Base-by-base conservation (phyloP, 2,329 filamentous ascomycete genomes). In the Diaporthe batatas region DNA sequence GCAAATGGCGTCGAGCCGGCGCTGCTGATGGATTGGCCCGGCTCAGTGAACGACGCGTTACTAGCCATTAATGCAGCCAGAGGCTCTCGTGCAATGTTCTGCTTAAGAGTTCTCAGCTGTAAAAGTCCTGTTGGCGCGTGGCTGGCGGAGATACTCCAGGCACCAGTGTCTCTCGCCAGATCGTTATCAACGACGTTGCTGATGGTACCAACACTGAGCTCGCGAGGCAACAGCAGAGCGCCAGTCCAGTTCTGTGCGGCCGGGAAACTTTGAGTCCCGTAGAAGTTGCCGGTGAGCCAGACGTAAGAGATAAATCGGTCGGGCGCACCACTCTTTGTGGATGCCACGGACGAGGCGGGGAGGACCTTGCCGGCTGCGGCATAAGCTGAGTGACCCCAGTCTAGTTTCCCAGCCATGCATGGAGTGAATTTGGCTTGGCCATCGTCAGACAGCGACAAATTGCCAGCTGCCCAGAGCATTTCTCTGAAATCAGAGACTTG, bases 171-270 rank as follows among this genome's bases (percentile, higher is more conserved):
- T 1, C 78, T 78, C 1, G 80, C 75, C 0, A 85, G 81, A 18
- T 80, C 79, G 68, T 85, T 85, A 49, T 84, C 80, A 6, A 84
- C 78, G 18, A 86, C 83, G 18, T 83, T 80, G 58, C 75, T 73
- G 21, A 86, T 81, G 59, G 80, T 82, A 3, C 83, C 82, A 1
- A 83, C 77, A 58, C 80, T 83, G 47, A 86, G 76, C 76, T 86
- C 83, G 1, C 84, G 80, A 0, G 84, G 83, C 1, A 86, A 80
- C 1, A 85, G 76, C 18, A 86, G 78, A 1, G 83, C 79, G 2
- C 84, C 83, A 1, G 83, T 83, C 84, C 84, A 85, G 58, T 84
- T 84, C 72, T 85, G 84, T 75, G 84, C 83, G 0, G 75, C 25
- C 2, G 83, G 83, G 70, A 84, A 84, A 53, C 79, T 76, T 1